Base-by-base conservation (phyloP, 2,329 filamentous ascomycete species). In the Penicillium sp. region DNA sequence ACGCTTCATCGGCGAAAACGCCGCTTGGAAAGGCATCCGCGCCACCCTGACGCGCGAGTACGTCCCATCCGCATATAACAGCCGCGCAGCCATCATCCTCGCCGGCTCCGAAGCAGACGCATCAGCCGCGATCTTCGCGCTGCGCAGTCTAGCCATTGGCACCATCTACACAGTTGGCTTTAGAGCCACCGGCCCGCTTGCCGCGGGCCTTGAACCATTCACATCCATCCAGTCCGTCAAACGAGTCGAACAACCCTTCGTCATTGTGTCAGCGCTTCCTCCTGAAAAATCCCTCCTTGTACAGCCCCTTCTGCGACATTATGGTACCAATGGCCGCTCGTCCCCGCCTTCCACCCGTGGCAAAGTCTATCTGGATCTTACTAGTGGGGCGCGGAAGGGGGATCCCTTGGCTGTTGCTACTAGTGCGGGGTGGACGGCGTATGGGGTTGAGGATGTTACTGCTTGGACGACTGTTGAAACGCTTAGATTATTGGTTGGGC, bases 151-250 rank as follows among this genome's bases (percentile, higher is more conserved):
- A 27, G 85, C 84, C 49, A 85, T 93, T 47, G 86, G 87, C 34
- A 88, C 90, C 53, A 88, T 95, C 36, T 92, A 92, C 71, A 93
- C 90, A 0, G 89, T 93, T 41, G 90, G 90, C 1, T 94, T 95
- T 76, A 85, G 84, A 65, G 86, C 83, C 4, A 64, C 53, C 9
- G 74, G 64, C 63, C 75, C 83, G 0, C 77, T 91, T n/a, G 83
- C 85, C 4, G 78, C 79, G 2, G 85, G 86, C 36, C 81, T 91
- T 30, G 83, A 84, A 58, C 82, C 83, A 10, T 83, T 86, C 57
- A 84, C 81, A 11, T 82, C 84, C 1, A 84, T 94, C 51, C 90
- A 94, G 65, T 89, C 89, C 6, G 89, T 94, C 61, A 89, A 91
- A 72, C 85, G 84, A 53, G 81, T 94, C 39, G 86, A 91, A 63